Percentiles rank a stretch among this genome's conserved stretches.
These are phyloP conservation scores for Aspergillus hancockii DNA, from an alignment of 495 filamentous ascomycete genomes.

Conservation along the genomic window DNA sequence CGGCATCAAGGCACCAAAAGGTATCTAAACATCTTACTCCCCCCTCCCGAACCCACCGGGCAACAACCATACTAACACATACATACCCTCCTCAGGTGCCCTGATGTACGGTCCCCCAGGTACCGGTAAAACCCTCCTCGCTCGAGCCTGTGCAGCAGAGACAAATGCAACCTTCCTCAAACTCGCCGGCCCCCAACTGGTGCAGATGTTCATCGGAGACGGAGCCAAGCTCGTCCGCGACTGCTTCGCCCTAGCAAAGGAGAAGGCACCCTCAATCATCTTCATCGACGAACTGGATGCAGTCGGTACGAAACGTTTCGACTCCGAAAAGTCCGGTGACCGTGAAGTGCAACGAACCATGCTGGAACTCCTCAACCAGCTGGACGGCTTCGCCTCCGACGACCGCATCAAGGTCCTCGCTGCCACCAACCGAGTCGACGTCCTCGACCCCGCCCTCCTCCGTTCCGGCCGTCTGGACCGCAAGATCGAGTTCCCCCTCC, in stretches of 20 bases:
- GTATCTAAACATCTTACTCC: slow-evolving; percentile 48
- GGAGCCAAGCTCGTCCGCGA: slow-evolving; percentile 97
- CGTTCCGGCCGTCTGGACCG: slow-evolving; percentile 93
- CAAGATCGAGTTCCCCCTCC: slow-evolving; percentile 99
- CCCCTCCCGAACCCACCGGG: not conserved
- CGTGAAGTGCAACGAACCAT: slow-evolving; percentile 98
- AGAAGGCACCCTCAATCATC: slow-evolving; percentile 98
- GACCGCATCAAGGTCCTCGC: slow-evolving; percentile 98
- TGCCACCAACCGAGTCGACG: slow-evolving; percentile 96
- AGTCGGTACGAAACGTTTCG: slow-evolving; percentile 97
- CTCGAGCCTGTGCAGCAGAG: slow-evolving; percentile 94
- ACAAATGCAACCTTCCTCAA: slow-evolving; percentile 99
- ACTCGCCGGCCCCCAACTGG: slow-evolving; percentile 96
- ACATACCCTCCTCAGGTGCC: slow-evolving; percentile 60
- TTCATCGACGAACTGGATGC: slow-evolving; percentile 99
- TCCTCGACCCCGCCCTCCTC: slow-evolving; percentile 91
- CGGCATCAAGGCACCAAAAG: slow-evolving; percentile 99
- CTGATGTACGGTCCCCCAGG: slow-evolving; percentile 98
- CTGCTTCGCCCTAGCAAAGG: slow-evolving; percentile 95
- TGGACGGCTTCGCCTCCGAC: slow-evolving; percentile 98
- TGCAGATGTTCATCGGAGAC: slow-evolving; percentile 99
- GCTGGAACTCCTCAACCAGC: slow-evolving; percentile 97
- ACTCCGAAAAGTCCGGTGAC: slow-evolving; percentile 97
- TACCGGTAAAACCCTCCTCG: slow-evolving; percentile 94
- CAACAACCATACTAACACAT: slow-evolving; percentile 22